Base-by-base conservation (phyloP, 2,329 filamentous ascomycete species). In the Xenoacremonium recifei region DNA sequence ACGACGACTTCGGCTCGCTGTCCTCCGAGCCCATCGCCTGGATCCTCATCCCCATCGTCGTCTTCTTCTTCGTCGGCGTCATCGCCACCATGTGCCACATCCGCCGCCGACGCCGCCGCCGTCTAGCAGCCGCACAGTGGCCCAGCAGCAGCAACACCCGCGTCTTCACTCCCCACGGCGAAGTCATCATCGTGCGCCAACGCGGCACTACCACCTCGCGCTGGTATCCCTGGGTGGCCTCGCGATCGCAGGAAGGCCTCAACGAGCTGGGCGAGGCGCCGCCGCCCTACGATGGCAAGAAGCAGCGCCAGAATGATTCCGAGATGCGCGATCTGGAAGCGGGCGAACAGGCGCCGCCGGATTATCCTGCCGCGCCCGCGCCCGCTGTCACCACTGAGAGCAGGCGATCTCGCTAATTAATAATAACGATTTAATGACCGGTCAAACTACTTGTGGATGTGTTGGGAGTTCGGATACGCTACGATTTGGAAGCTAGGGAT, bases 251-350 rank as follows among this genome's bases (percentile, higher is more conserved):
- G 34, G 82, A 85, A 49, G 82, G 82, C 0, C 61, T 85, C 42
- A 75, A 85, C 56, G 81, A 84, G 64, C 62, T 73, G 32, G 82
- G 82, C 20, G 80, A 85, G 59, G 79, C 81, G 9, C 82, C 82
- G 37, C 82, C 82, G 35, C 79, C 82, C 1, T 86, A 86, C 58
- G 68, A 66, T 30, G 54, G 56, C 6, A 65, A 64, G 52, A 59
- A 62, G 48, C 47, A 57, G 20, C 42, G 27, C 12, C 45, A 50
- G 17, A 41, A 47, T 34, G 36, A 50, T 6, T 41, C 44, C 27
- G 57, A 60, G 45, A n/a, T 54, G 33, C 51, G 49, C 17, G 57
- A 62, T 30, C 31, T 61, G 13, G 62, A 62, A 42, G 48, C 49
- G 33, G 55, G 48, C 19, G 39, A 42, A 3, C 49, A 47, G 37